Evolutionary conservation across 2,329 filamentous ascomycete species (phyloP), one percentile per base, ranked within the genome.

Genomic region (Drechslerella coelobrocha): DNA sequence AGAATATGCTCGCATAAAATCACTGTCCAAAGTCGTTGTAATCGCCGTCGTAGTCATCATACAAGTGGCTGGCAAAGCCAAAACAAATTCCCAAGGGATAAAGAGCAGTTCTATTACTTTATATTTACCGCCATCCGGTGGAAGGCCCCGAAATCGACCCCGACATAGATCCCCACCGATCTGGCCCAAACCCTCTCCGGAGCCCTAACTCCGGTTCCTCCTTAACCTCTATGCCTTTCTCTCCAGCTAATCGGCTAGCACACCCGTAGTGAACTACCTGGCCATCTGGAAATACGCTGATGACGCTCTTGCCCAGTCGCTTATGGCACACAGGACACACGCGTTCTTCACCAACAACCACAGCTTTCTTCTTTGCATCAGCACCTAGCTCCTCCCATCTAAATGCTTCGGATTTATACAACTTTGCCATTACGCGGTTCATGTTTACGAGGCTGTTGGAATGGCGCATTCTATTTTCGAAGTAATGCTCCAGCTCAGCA

Each of bases 251-350:
- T 24, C 61, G 54, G 56, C 24, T 57, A 75, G 90, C 82, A 80
- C 90, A 94, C 24, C 89, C 90, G 77, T 93, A 90, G 81, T 94
- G 90, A 72, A 94, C 88, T 14, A 92, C 89, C 24, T 68, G 56
- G 29, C 71, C 73, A 51, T 71, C 90, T 5, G 92, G 91, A 79
- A 94, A 84, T 10, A 97, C 92, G 41, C 92, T 88, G 68, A 97
- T 89, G 17, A 96, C 94, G 78, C 90, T 96, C 1, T 91, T 89
- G 0, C 92, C 93, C 73, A 99, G 85, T 74, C 94, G 83, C 82
- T 97, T 97, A 79, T 96, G 89, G 78, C 94, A 99, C 14, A 96
- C 90, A 10, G 89, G 88, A 78, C 94, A 99, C 60, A 96, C 88
- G 55, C 91, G 83, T 77, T 97, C 93, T 76, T 99, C 93, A 8